Base-by-base conservation (phyloP, 441 rosid species). In the Erodium chrysanthum region DNA sequence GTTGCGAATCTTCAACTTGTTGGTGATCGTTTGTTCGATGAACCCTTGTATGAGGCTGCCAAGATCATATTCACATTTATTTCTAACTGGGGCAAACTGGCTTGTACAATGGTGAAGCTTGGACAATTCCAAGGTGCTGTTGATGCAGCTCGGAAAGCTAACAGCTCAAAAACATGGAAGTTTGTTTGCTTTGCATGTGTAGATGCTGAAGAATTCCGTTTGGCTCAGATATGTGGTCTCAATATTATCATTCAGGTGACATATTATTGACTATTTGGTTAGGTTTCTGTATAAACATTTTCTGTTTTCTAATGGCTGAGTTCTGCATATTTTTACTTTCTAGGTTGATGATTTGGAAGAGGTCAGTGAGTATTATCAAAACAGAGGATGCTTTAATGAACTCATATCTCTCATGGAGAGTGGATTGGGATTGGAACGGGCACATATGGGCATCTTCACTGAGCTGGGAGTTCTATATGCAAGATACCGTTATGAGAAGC, bases 161-260 rank as follows among this genome's bases (percentile, higher is more conserved):
- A 95, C 82, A 95, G 99, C 74, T 91, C 96, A n/a, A 95, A 95
- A 84, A 95, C 99, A 62, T 95, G 99, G 99, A 95, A 92, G 79
- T 97, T 88, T 83, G 97, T 95, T 68, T 95, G 99, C 84, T 95
- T 95, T 88, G 96, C 99, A 64, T 95, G 99, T 84, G 98, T 95
- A 71, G 99, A 95, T 79, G 99, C 95, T 29, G 99, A 95, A 84
- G 99, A 95, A 76, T 95, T 95, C 87, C 97, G 97, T 33, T 71
- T 95, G 83, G 99, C 99, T 50, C 99, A 95, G 73, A 95, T 95
- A 61, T 90, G 99, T 78, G 99, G 99, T 65, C 93, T 92, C 46
- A 95, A 95, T 83, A 84, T 95, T 66, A 95, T 95, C 72, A 72
- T 92, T 65, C 99, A 95, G 97, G 99, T 95, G 3, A 1, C 29